Base-by-base conservation (phyloP, 768 basidiomycete species). In the Exsudoporus frostii region DNA sequence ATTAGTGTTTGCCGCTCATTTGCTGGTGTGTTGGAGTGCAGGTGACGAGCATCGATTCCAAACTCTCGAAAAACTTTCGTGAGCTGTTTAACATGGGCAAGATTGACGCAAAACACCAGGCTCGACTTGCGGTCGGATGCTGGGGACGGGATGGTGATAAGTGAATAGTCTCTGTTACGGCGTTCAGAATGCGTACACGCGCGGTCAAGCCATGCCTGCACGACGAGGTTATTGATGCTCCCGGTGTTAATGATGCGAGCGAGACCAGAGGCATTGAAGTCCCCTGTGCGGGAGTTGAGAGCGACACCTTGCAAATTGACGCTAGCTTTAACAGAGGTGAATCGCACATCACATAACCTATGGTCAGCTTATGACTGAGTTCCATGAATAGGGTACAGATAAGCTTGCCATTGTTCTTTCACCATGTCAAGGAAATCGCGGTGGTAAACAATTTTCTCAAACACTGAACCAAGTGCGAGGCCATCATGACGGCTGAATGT, bases 401-500 rank as follows among this genome's bases (percentile, higher is more conserved):
- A 11, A 32, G 29, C 58, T 63, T 59, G 86, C 94, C 95, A 98
- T 67, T 90, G 81, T 48, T 93, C 93, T 58, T 87, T 84, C 56
- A 98, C 89, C 94, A 98, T 95, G 47, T 91, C 85, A 13, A 92
- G 69, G 60, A 97, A 92, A 59, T 92, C 90, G 17, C 83, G 81
- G 66, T 98, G 95, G 66, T 92, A 98, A 0, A 97, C 95, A 48
- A 98, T 94, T 45, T 79, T 77, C 63, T 97, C 83, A 62, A 96
- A 98, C 1, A 97, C 86, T 3, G 88, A 85, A 7, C 91, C 86
- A 4, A 98, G 79, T 2, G 93, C 90, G 2, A 95, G 75, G 5
- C 92, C 90, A 60, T 98, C 96, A 58, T 95, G 90, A 27, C 96
- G 80, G 58, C 84, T 86, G 73, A 97, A 97, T 0, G 96, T 98